phyloP scores from a whole-genome alignment of 2,329 filamentous ascomycete genomes.

The Neodidymelliopsis sp. region DNA sequence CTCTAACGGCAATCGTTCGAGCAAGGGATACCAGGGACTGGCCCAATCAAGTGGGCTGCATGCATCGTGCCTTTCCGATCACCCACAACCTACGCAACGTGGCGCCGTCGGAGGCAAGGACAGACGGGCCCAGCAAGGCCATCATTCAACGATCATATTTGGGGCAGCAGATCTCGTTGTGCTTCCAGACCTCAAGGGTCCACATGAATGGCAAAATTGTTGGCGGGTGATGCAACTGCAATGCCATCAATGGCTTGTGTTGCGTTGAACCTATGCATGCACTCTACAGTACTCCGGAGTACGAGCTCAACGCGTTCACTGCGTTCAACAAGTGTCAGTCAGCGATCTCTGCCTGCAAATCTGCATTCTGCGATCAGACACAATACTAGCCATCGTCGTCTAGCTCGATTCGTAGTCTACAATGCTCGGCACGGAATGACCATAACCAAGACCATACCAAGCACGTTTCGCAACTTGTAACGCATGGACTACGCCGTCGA shows the following conservation, averaged over 20 bases:
- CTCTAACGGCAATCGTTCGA: conserved; percentile 13
- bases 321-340: conserved; percentile 7
- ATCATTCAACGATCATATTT: conserved; percentile 9
- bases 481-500: conserved; percentile 8
- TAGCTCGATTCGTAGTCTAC: neutral
- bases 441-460: neutral
- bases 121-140: conserved; percentile 6
- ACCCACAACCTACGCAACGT: conserved; percentile 19
- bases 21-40: conserved; percentile 8
- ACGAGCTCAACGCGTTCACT: conserved; percentile 6
- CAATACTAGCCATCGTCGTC: too few species aligned
- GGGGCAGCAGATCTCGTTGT: conserved; percentile 13
- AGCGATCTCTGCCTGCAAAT: neutral
- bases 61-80: conserved; percentile 7
- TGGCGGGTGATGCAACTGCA: conserved; percentile 13
- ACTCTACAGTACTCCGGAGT: conserved; percentile 8
- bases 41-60: conserved; percentile 13
- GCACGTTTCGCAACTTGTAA: conserved; percentile 16
- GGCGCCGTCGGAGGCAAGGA: conserved; percentile 18
- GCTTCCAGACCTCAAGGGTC: conserved; percentile 17
- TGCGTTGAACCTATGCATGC: conserved; percentile 11
- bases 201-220: conserved; percentile 12
- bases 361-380: too few species aligned
- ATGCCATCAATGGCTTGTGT: conserved; percentile 2
- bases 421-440: neutral